Conservation (phyloP, 352 stramenopile genomes). For the Aphanomyces cochlioides region DNA sequence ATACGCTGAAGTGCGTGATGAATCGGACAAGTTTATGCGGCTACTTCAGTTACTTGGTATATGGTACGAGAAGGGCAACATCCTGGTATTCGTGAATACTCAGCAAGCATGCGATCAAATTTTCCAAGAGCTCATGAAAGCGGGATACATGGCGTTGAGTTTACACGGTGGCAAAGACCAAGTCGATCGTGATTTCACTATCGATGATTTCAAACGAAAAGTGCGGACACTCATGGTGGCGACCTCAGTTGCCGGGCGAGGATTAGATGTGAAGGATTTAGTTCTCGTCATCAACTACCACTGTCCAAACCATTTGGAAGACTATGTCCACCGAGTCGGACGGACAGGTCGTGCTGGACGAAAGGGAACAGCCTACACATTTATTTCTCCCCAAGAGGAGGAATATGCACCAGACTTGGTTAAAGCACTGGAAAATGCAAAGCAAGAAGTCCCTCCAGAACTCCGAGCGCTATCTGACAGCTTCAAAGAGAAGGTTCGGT, state of each 20-base stretch:
- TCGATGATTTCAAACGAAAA: constrained; percentile 98
- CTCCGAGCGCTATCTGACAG: constrained; percentile 88
- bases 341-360: constrained; percentile 93
- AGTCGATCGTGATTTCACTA: constrained; percentile 98
- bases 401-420: constrained; percentile 97
- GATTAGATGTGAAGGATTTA: constrained; percentile 98
- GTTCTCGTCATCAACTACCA: constrained; percentile 99
- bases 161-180: constrained; percentile 99
- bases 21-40: constrained; percentile 98
- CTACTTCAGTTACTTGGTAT: constrained; percentile 95
- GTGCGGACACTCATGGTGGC: constrained; percentile 90
- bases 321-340: constrained; percentile 99
- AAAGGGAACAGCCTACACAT: constrained; percentile 98
- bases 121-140: constrained; percentile 96
- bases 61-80: constrained; percentile 96
- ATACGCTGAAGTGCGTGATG: constrained; percentile 97
- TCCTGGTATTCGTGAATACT: constrained; percentile 99
- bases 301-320: constrained; percentile 98
- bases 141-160: constrained; percentile 93
- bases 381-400: constrained; percentile 97
- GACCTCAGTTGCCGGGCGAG: constrained; percentile 95
- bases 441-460: constrained; percentile 77
- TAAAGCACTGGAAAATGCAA: constrained; percentile 90
- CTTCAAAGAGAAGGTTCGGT: constrained; percentile 96
- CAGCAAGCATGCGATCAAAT: constrained; percentile 95